Conservation (phyloP, 495 filamentous ascomycete genomes). For the Tuber umbilicatum region DNA sequence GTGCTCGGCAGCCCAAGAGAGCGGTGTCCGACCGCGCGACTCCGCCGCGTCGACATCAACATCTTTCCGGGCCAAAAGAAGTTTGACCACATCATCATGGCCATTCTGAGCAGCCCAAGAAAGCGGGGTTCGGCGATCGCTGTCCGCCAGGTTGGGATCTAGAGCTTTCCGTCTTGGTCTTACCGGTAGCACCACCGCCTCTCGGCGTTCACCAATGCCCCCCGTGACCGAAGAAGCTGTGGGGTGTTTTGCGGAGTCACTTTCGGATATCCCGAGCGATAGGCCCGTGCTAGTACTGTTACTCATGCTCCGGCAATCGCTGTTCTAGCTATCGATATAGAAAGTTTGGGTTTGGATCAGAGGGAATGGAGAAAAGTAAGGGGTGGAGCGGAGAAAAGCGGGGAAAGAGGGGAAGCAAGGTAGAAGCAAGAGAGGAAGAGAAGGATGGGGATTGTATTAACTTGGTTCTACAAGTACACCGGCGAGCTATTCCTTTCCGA, state of each 20-base stretch:
- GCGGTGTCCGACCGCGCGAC: not conserved
- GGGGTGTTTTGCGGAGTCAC: not conserved
- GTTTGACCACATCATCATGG: not conserved
- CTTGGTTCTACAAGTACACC: not conserved
- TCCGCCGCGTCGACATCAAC: not conserved
- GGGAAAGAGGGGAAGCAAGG: not conserved
- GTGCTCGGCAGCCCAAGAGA: not conserved
- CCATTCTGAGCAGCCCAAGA: not conserved
- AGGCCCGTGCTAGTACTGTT: not conserved
- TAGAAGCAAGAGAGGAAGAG: not conserved
- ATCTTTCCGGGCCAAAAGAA: not conserved
- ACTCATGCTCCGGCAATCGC: not conserved
- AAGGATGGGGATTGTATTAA: not conserved
- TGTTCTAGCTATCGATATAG: not conserved
- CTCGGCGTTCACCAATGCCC: not conserved
- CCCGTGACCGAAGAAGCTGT: not conserved
- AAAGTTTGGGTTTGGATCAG: not conserved
- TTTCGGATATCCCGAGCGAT: not conserved
- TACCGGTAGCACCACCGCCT: not conserved
- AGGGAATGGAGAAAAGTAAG: not conserved
- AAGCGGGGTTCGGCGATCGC: not conserved
- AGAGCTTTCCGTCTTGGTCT: not conserved
- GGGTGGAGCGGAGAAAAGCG: not conserved
- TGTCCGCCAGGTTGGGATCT: not conserved
- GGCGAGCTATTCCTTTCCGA: not conserved